Conservation (phyloP, 257 asterid species). For the Solanum piurae region DNA sequence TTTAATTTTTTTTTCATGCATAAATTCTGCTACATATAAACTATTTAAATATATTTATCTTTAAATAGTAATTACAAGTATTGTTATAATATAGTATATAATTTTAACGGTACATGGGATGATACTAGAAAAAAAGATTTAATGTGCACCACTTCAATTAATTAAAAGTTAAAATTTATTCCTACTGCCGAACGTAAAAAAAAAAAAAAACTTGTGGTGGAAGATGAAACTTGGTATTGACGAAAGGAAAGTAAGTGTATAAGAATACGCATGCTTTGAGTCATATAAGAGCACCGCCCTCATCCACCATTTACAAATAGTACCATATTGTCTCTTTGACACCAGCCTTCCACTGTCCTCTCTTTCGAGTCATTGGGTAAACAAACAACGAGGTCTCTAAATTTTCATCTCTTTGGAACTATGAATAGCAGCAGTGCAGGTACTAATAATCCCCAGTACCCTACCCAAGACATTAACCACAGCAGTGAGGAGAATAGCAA, state of each 20-base stretch:
- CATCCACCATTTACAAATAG: neutral
- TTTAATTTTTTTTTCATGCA: neutral
- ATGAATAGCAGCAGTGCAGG: neutral
- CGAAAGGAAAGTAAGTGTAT: neutral
- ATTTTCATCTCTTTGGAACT: constrained; percentile 8
- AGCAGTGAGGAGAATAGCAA: neutral
- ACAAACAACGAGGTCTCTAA: constrained; percentile 3
- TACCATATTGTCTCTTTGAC: neutral
- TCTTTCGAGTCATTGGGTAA: neutral
- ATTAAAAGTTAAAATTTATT: neutral
- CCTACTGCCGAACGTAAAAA: neutral
- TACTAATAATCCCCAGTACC: neutral
- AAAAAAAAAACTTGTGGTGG: neutral
- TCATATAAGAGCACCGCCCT: neutral
- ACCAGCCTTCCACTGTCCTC: neutral
- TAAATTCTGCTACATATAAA: no score
- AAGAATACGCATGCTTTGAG: neutral
- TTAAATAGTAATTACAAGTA: no score
- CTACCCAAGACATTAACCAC: neutral
- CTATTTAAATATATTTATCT: no score
- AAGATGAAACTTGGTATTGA: neutral
- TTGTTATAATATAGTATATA: no score
- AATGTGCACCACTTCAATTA: neutral
- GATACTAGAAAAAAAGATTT: neutral
- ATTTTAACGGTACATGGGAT: neutral